phyloP scores from a whole-genome alignment of 2,329 filamentous ascomycete species.

The Cytospora leucostoma region DNA sequence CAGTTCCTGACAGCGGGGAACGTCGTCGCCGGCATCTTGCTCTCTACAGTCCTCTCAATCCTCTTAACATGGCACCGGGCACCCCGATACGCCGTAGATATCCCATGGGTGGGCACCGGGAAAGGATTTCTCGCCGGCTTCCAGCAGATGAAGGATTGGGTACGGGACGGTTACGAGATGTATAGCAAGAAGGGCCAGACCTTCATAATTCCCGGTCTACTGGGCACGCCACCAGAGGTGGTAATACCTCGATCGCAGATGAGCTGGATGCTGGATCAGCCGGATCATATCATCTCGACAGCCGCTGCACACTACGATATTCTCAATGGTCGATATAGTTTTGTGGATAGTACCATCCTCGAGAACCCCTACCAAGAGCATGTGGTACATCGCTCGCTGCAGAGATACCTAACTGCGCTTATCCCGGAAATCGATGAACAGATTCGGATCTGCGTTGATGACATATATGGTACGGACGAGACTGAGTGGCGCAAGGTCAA shows the following conservation, averaged over 20 bases:
- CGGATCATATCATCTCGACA: conserved; percentile 46
- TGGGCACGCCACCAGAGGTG: conserved; percentile 45
- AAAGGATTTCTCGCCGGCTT: conserved; percentile 14
- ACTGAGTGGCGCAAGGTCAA: conserved; percentile 43
- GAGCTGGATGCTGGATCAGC: conserved; percentile 49
- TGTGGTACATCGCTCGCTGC: conserved; percentile 47
- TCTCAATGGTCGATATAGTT: conserved; percentile 45
- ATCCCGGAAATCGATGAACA: conserved; percentile 47
- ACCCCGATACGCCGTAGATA: conserved; percentile 16
- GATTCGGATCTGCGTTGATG: conserved; percentile 40
- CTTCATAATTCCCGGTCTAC: conserved; percentile 46
- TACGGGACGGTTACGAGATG: conserved; percentile 31
- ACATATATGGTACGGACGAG: conserved; percentile 37
- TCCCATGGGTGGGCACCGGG: conserved; percentile 17
- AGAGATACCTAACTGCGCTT: conserved; percentile 42
- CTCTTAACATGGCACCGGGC: conserved; percentile 16
- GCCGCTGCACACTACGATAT: conserved; percentile 44
- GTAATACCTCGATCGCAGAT: conserved; percentile 47
- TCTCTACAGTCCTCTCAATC: conserved; percentile 7
- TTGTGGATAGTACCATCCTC: conserved; percentile 41
- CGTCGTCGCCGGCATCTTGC: neutral
- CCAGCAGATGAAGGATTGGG: conserved; percentile 15
- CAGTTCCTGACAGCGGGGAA: conserved; percentile 13
- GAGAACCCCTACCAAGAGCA: conserved; percentile 43
- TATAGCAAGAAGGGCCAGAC: conserved; percentile 45